These are phyloP conservation scores for Kingdonia uniflora DNA, from an alignment of 164 flowering plant species.

Conservation along the genomic window DNA sequence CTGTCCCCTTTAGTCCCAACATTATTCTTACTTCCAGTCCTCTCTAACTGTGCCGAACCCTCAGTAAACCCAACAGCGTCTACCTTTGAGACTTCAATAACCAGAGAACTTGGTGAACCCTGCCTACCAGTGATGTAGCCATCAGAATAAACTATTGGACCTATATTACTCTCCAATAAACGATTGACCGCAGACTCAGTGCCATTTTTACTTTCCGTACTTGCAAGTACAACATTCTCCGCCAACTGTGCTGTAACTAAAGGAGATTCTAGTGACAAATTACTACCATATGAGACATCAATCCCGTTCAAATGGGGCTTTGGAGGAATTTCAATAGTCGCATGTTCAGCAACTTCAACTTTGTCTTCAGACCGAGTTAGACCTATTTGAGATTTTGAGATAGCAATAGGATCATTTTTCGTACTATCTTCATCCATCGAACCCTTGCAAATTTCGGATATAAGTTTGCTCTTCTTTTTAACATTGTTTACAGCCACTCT, in stretches of 20 bases:
- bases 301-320: neutral
- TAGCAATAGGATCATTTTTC: neutral
- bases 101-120: too few species aligned
- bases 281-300: neutral
- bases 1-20: too few species aligned
- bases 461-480: conserved; percentile 27
- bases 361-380: neutral
- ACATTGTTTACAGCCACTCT: conserved; percentile 1
- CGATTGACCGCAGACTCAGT: too few species aligned
- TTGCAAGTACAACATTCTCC: neutral
- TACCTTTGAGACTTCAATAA: too few species aligned
- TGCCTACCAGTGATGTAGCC: too few species aligned
- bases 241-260: too few species aligned
- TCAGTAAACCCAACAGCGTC: too few species aligned
- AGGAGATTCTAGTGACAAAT: neutral
- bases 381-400: neutral
- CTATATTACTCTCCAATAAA: too few species aligned
- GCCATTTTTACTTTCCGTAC: neutral
- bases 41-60: too few species aligned
- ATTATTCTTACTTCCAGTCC: too few species aligned
- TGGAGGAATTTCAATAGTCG: neutral
- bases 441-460: conserved; percentile 4
- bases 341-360: neutral
- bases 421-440: neutral
- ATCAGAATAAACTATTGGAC: too few species aligned